These are phyloP conservation scores for Vitis rotundifolia DNA, from an alignment of 164 flowering plant genomes.

Conservation along the genomic window DNA sequence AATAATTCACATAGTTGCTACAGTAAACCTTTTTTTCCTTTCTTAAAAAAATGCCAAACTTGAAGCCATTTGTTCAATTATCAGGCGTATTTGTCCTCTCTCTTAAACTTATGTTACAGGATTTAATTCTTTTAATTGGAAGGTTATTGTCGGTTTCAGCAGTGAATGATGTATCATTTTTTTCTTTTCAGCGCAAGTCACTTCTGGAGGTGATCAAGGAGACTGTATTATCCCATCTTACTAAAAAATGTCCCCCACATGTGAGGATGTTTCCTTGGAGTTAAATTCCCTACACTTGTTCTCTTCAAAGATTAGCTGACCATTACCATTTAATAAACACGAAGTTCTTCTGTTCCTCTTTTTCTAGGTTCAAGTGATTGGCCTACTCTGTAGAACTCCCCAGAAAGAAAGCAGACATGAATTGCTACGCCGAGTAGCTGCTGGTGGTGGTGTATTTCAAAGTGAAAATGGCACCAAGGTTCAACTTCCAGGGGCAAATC, in stretches of 20 bases:
- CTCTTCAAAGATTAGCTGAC: background rate
- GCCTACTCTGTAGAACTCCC: constrained; percentile 90
- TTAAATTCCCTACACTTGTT: background rate
- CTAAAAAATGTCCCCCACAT: constrained; percentile 94
- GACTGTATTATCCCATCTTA: constrained; percentile 83
- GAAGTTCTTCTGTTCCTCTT: background rate
- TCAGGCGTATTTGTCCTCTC: background rate
- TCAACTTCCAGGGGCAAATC: constrained; percentile 95
- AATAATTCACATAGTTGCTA: constrained; percentile 1
- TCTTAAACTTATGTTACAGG: background rate
- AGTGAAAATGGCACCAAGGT: constrained; percentile 67
- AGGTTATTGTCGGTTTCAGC: background rate
- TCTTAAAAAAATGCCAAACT: background rate
- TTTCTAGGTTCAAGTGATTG: constrained; percentile 87
- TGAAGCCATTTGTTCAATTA: background rate
- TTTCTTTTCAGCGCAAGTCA: constrained; percentile 63
- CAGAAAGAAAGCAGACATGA: constrained; percentile 90
- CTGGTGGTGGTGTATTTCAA: constrained; percentile 87
- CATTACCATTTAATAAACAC: background rate
- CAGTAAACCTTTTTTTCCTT: background rate
- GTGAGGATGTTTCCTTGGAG: constrained; percentile 42
- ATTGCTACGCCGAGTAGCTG: constrained; percentile 89
- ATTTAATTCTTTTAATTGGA: background rate
- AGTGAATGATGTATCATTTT: background rate
- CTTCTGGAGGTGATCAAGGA: constrained; percentile 90